These are phyloP conservation scores for Mimosa bimucronata DNA, from an alignment of 306 rosid species.

Conservation along the genomic window DNA sequence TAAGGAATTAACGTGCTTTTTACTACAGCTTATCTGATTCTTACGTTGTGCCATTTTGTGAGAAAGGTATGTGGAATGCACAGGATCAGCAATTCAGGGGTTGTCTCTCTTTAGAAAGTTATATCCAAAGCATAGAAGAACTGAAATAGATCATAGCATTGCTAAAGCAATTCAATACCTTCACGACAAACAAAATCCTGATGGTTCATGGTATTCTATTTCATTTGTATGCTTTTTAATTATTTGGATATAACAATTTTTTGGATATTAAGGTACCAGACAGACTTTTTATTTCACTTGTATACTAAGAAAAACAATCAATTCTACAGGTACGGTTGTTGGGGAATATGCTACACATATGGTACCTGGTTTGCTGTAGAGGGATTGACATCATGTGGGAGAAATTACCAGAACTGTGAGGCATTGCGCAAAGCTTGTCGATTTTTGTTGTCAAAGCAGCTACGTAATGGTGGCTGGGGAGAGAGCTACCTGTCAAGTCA, in stretches of 20 bases:
- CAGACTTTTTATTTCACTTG: neutral
- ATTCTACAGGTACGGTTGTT: constrained; percentile 65
- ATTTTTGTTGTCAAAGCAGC: constrained; percentile 68
- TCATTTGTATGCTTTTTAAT: too few species aligned
- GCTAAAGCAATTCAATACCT: constrained; percentile 52
- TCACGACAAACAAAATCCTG: constrained; percentile 56
- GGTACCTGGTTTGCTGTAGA: constrained; percentile 73
- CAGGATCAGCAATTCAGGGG: constrained; percentile 61
- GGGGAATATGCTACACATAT: constrained; percentile 86
- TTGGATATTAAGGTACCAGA: neutral
- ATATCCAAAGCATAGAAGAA: constrained; percentile 58
- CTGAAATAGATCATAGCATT: constrained; percentile 56
- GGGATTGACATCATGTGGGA: constrained; percentile 56
- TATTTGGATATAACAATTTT: too few species aligned
- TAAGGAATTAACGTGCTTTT: neutral
- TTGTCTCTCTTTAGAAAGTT: constrained; percentile 60
- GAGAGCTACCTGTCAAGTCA: constrained; percentile 75
- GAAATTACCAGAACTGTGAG: constrained; percentile 44
- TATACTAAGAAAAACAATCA: neutral
- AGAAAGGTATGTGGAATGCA: constrained; percentile 65
- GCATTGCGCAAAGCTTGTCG: constrained; percentile 59
- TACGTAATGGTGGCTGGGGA: constrained; percentile 81
- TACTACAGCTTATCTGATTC: neutral
- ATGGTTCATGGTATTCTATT: constrained; percentile 73
- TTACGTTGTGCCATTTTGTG: constrained; percentile 21